Conservation (phyloP, 805 yeast genomes). For the Wickerhamiella cacticola region DNA sequence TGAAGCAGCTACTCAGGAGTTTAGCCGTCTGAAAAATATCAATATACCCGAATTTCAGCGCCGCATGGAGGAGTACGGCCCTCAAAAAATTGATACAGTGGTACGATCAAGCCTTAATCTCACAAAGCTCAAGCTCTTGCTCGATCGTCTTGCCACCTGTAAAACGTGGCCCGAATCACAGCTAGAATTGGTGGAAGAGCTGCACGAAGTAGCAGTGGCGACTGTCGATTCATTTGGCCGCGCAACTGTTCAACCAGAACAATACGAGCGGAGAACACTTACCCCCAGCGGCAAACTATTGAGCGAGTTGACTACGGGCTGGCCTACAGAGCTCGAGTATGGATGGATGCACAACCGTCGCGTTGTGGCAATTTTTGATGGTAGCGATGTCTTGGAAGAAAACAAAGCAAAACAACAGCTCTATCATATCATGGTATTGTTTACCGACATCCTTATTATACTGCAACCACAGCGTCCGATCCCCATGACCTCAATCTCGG, state of each 20-base stretch:
- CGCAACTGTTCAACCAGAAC: neutral
- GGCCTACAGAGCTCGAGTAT: slow-evolving; percentile 80
- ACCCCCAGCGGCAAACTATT: slow-evolving; percentile 86
- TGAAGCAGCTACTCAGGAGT: slow-evolving; percentile 76
- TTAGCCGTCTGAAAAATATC: slow-evolving; percentile 36
- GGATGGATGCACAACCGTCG: slow-evolving; percentile 74
- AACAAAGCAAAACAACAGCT: slow-evolving; percentile 23
- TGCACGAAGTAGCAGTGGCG: slow-evolving; percentile 43
- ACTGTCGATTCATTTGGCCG: slow-evolving; percentile 76
- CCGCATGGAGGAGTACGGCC: slow-evolving; percentile 30
- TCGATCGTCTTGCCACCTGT: slow-evolving; percentile 46
- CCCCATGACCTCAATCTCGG: slow-evolving; percentile 30
- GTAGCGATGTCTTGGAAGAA: slow-evolving; percentile 28
- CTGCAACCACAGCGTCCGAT: slow-evolving; percentile 36
- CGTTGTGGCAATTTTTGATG: slow-evolving; percentile 64
- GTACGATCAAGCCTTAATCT: slow-evolving; percentile 62
- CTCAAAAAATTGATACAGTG: slow-evolving; percentile 45
- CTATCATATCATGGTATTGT: slow-evolving; percentile 54
- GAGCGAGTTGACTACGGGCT: slow-evolving; percentile 68
- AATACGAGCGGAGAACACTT: slow-evolving; percentile 53
- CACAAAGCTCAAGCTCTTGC: slow-evolving; percentile 53
- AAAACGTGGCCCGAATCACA: slow-evolving; percentile 35
- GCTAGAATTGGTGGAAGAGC: slow-evolving; percentile 29
- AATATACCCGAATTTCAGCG: slow-evolving; percentile 33
- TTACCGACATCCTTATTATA: slow-evolving; percentile 68